A percentile compares a stretch with the other conserved stretches of the same genome.
Conservation (phyloP, 139 green algal genomes). For the Chlamydomonas sp. region DNA sequence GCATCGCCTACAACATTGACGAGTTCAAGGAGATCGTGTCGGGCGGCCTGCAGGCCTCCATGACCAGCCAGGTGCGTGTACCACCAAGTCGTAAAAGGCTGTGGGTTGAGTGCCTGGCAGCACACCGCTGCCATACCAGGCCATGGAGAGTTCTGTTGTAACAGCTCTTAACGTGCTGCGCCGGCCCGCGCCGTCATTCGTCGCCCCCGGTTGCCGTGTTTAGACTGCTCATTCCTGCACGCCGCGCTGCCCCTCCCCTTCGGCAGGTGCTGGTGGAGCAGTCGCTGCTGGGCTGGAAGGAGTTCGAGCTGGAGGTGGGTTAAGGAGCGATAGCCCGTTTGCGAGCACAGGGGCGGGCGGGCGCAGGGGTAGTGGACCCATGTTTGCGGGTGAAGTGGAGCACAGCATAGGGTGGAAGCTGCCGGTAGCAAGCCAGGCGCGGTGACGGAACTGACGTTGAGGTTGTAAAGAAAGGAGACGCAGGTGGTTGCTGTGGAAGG, state of each 20-base stretch:
- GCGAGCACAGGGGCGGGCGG: too few species aligned
- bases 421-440: too few species aligned
- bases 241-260: background rate
- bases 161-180: background rate
- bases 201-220: background rate
- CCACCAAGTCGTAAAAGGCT: background rate
- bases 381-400: background rate
- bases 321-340: too few species aligned
- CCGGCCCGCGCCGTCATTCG: too few species aligned
- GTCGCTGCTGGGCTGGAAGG: constrained; percentile 98
- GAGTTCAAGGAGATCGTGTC: constrained; percentile 93
- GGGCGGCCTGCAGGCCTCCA: constrained; percentile 87
- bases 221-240: background rate
- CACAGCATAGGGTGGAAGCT: too few species aligned
- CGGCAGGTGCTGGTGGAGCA: constrained; percentile 91
- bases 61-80: constrained; percentile 86
- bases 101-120: background rate
- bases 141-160: constrained; percentile 2
- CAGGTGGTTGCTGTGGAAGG: background rate
- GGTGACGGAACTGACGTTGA: too few species aligned
- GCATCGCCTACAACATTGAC: constrained; percentile 99
- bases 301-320: constrained; percentile 88
- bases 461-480: background rate
- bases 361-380: background rate
- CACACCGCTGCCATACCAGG: background rate